These are phyloP conservation scores for Angomonas deanei DNA, from an alignment of 208 protist genomes.

Conservation along the genomic window DNA sequence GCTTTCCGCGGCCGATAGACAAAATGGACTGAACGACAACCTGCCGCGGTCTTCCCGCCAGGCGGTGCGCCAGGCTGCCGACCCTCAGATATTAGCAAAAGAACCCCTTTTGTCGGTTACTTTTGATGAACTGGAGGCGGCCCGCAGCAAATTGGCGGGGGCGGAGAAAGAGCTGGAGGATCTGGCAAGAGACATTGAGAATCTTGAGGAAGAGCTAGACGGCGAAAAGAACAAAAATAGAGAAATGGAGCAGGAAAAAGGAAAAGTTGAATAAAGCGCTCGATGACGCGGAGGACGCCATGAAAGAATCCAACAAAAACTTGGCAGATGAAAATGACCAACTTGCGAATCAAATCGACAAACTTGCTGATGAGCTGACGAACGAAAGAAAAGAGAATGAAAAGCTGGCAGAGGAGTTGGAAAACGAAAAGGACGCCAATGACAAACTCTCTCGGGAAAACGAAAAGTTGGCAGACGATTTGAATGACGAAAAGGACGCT, in stretches of 20 bases:
- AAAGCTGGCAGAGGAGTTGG: not conserved
- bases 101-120: not conserved
- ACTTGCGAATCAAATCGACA: not conserved
- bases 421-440: not conserved
- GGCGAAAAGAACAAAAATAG: too few relatives aligned
- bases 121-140: not conserved
- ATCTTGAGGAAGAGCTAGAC: too few relatives aligned
- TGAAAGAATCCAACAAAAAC: constrained; percentile 13
- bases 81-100: not conserved
- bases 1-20: not conserved
- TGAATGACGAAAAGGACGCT: not conserved
- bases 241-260: constrained; percentile 7
- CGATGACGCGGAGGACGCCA: not conserved
- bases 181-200: too few relatives aligned
- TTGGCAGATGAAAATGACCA: not conserved
- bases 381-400: too few relatives aligned
- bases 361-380: not conserved
- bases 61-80: not conserved
- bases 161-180: too few relatives aligned
- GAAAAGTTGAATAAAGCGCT: constrained; percentile 6
- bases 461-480: not conserved
- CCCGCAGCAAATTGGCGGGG: too few relatives aligned
- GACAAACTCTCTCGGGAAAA: not conserved
- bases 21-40: not conserved
- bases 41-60: not conserved